Evolutionary conservation across 371 early-diverging fungal genomes (phyloP), one percentile per base, ranked within the genome.

Genomic region (Mortierella sp.): DNA sequence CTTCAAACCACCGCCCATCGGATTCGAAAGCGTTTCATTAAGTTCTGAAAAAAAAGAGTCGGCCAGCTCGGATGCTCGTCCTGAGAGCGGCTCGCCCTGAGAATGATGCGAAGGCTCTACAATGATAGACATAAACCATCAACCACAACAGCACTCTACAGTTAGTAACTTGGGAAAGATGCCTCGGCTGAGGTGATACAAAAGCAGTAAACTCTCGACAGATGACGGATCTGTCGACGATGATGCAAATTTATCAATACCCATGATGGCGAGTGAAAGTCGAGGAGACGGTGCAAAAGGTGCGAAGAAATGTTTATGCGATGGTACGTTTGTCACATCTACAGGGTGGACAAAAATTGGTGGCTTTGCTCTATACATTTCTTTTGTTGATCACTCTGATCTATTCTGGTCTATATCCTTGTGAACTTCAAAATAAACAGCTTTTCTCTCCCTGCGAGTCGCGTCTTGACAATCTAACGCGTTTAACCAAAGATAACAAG

Each of bases 361-460:
- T n/a, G n/a, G n/a, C n/a, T n/a, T n/a, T n/a, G n/a, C n/a, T n/a
- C n/a, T 55, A 19, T 30, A 43, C 30, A 24, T 50, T 50, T 44
- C 19, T 41, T 55, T 60, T 52, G 28, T 53, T 46, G 21, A 21
- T 41, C 8, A 7, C 31, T 9, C 43, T 28, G 15, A 14, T 2
- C 7, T 39, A 26, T 39, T 61, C 15, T 43, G 5, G 34, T 21
- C 21, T 31, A 7, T 30, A 53, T 23, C 34, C 81, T 75, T 49
- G 78, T 76, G 57, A 86, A 81, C 75, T 84, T 86, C 39, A 86
- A 64, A 44, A 86, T 88, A 56, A 82, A 82, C 41, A 86, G 81
- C 63, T 72, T 84, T 66, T 88, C 88, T 63, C 88, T 67, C 28
- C 88, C 88, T 28, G 88, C 88, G 27, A 84, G 80, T 21, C 88